Evolutionary conservation across 2,329 filamentous ascomycete genomes (phyloP).

Genomic region (Trichophyton equinum): DNA sequence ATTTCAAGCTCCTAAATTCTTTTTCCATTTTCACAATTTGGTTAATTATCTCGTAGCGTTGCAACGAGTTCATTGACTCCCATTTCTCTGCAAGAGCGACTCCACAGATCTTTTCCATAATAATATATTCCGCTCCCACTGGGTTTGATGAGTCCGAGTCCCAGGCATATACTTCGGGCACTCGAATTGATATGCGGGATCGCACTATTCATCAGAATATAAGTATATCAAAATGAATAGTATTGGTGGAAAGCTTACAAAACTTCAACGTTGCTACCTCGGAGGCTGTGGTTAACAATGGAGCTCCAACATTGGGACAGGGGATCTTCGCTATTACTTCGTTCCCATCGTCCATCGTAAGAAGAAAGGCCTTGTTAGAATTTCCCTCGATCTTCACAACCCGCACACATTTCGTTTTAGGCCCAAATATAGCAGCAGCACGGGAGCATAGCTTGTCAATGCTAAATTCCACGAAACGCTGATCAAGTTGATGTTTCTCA

Average conservation of each 20-base stretch:
- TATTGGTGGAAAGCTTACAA: neutral
- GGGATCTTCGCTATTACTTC: conserved; percentile 12
- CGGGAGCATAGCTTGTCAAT: conserved; percentile 18
- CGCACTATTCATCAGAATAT: neutral
- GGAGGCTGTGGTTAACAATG: conserved; percentile 12
- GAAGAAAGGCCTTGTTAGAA: conserved; percentile 19
- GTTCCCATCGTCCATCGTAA: conserved; percentile 13
- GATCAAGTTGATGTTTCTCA: conserved; percentile 19
- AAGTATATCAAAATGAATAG: neutral
- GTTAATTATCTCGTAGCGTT: conserved; percentile 15
- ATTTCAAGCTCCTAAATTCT: conserved; percentile 8
- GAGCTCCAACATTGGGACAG: conserved; percentile 14
- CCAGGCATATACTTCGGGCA: conserved; percentile 15
- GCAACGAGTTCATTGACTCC: conserved; percentile 12
- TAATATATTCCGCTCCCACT: conserved; percentile 17
- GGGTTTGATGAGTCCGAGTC: conserved; percentile 11
- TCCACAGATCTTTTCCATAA: conserved; percentile 16
- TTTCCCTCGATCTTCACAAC: conserved; percentile 21
- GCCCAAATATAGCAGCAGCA: neutral
- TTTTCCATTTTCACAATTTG: conserved; percentile 14
- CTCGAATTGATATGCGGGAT: conserved; percentile 10
- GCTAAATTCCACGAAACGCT: conserved; percentile 22
- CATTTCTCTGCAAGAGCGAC: conserved; percentile 14
- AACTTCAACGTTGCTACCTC: conserved; percentile 16
- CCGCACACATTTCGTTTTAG: conserved; percentile 7